Evolutionary conservation across 2,329 filamentous ascomycete species (phyloP), one percentile per base, ranked within the genome.

Genomic region (Simplicillium aogashimaense): DNA sequence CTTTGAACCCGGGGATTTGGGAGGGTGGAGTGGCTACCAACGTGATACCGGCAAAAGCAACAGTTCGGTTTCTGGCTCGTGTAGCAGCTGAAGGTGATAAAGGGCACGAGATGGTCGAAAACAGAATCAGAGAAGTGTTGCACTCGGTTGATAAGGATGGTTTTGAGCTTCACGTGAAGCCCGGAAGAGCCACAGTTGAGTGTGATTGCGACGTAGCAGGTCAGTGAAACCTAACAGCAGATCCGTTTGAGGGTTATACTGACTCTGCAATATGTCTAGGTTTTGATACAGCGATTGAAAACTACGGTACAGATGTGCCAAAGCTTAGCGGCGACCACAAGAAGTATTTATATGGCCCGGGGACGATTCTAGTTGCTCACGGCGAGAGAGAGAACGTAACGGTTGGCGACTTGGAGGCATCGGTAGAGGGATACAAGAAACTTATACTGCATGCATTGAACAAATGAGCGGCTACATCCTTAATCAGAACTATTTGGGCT

Each of bases 281-380:
- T 0, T 94, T 94, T 47, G 78, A 89, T 15, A 79, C 75, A 0
- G 75, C 81, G 36, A 78, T 82, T 0, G 83, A 86, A 10, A 94
- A 90, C 53, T 94, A 94, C 53, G 88, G 86, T 7, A 94, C 88
- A 1, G 88, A 95, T 58, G 79, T 94, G n/a, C 83, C 86, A 1
- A 78, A 84, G 50, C 58, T 92, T 25, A 59, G 74, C 14, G 76
- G 84, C 10, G 67, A 76, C 29, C 76, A 84, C 44, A 76, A 67
- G 15, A 69, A 68, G 39, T 79, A 78, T 49, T 62, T 80, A 3
- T 80, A 78, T 52, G 76, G 76, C 0, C 76, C 76, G 1, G 76
- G 76, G 0, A 80, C 66, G 43, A 94, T 94, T 40, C 66, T 88
- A 17, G 84, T 92, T 18, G 87, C 87, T 3, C 87, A 94, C 57